phyloP scores from a whole-genome alignment of 1,284 basidiomycete species.

The Mixia osmundae region DNA sequence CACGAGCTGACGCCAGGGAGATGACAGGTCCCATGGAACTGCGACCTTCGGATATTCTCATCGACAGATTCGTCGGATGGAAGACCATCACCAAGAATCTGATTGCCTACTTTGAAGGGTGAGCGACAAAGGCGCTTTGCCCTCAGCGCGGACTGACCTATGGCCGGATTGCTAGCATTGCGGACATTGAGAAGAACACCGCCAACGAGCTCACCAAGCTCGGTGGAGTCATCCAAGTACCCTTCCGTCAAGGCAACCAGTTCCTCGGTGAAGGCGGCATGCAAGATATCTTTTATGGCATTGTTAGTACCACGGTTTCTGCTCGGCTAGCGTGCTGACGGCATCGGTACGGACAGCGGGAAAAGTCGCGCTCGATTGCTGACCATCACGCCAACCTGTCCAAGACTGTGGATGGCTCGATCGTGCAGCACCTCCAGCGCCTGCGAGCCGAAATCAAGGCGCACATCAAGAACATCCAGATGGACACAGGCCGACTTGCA shows the following conservation, averaged over 20 bases:
- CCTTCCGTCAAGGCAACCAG: constrained; percentile 68
- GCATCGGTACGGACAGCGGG: constrained; percentile 21
- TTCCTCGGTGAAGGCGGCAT: constrained; percentile 60
- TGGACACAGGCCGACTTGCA: constrained; percentile 47
- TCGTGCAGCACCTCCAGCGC: constrained; percentile 94
- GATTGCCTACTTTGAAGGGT: constrained; percentile 28
- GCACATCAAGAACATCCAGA: constrained; percentile 47
- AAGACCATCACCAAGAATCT: constrained; percentile 90
- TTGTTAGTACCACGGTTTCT: constrained; percentile 28
- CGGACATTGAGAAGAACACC: constrained; percentile 45
- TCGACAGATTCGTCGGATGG: constrained; percentile 82
- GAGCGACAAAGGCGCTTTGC: not conserved
- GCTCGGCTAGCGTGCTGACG: not conserved
- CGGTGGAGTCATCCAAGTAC: constrained; percentile 92
- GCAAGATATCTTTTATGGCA: constrained; percentile 76
- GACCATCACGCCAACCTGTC: constrained; percentile 94
- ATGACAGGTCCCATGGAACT: constrained; percentile 34
- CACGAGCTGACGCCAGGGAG: not conserved
- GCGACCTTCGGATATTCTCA: constrained; percentile 82
- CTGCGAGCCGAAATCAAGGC: constrained; percentile 85
- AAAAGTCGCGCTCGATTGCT: constrained; percentile 81
- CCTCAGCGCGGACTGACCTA: not conserved
- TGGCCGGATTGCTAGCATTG: constrained; percentile 42
- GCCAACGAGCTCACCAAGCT: constrained; percentile 73
- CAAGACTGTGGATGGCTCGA: constrained; percentile 85